Percentiles rank a stretch among this genome's conserved stretches.
Conservation (phyloP, 176 grass and related monocot species). For the Phyllostachys edulis region DNA sequence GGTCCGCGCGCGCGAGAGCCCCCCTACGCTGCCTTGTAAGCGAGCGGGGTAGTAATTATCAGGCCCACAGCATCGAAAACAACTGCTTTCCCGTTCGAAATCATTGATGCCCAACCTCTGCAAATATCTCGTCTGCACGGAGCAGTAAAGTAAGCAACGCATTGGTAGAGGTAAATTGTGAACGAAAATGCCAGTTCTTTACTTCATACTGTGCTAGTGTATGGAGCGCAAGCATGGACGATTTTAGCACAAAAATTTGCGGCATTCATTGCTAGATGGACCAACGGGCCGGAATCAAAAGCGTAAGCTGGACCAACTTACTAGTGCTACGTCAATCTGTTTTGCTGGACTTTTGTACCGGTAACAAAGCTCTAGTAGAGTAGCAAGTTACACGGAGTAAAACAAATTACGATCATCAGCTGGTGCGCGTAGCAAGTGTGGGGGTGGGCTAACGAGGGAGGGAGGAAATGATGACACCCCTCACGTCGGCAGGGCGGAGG, state of each 20-base stretch:
- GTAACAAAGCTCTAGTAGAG: neutral
- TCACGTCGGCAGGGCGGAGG: slow-evolving; percentile 44
- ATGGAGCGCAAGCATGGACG: neutral
- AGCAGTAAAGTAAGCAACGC: neutral
- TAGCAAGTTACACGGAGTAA: neutral
- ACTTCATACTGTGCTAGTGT: neutral
- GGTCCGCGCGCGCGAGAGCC: slow-evolving; percentile 18
- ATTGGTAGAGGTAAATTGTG: neutral
- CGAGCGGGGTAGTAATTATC: slow-evolving; percentile 19
- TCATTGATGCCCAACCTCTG: slow-evolving; percentile 11
- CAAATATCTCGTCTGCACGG: slow-evolving; percentile 15
- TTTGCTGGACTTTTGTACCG: neutral
- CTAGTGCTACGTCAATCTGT: neutral
- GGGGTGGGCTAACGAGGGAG: neutral
- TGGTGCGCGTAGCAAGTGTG: neutral
- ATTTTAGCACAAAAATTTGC: neutral
- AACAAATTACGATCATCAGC: neutral
- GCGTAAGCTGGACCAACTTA: neutral
- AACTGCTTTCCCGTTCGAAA: slow-evolving; percentile 39
- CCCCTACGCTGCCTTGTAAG: slow-evolving; percentile 11
- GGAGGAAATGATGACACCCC: neutral
- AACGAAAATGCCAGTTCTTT: neutral
- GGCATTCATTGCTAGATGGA: neutral
- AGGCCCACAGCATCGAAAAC: slow-evolving; percentile 19
- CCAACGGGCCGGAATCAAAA: neutral